Base-by-base conservation (phyloP, 2,329 filamentous ascomycete species). In the Fusarium pseudonygamai region DNA sequence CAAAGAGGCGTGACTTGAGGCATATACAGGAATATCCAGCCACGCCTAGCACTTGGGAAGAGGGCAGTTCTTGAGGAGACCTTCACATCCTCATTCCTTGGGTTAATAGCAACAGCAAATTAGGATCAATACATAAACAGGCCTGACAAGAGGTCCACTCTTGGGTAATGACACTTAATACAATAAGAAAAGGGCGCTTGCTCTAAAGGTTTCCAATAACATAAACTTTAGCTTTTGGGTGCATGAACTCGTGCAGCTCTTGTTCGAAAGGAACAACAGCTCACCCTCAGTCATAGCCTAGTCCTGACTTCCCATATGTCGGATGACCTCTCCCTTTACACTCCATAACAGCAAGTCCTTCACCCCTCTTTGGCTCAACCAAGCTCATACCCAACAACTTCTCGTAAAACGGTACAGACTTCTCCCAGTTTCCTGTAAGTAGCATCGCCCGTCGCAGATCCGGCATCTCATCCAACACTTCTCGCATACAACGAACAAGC, bases 401-500 rank as follows among this genome's bases (percentile, higher is more conserved):
- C 45, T 78, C 60, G 16, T 83, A 83, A 4, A 82, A 82, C 1
- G 81, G 81, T 6, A 82, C 81, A 2, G 77, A 79, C 12, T 72
- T 59, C 10, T 79, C 68, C 80, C 81, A 82, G 45, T 79, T 73
- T 7, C 57, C 79, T 3, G 86, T 85, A 20, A 89, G 70, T 13
- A 92, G 77, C 79, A 91, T 82, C 28, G 86, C 81, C 24, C 87
- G 81, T 58, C 91, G 82, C 69, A 93, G 79, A 66, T 86, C 75
- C 1, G 88, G 86, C 85, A 91, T 87, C 14, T 80, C 80, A 5
- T 83, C 81, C 14, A 88, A 67, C 0, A 86, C 77, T 69, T 91
- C 88, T 61, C 86, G 83, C 24, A 91, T 79, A 72, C 89, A 91
- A 4, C 82, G 75, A 65, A 92, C 84, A 68, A 93, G 78, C 89